These are phyloP conservation scores for Dionaea muscipula DNA, from an alignment of 179 eudicot genomes.

Conservation along the genomic window DNA sequence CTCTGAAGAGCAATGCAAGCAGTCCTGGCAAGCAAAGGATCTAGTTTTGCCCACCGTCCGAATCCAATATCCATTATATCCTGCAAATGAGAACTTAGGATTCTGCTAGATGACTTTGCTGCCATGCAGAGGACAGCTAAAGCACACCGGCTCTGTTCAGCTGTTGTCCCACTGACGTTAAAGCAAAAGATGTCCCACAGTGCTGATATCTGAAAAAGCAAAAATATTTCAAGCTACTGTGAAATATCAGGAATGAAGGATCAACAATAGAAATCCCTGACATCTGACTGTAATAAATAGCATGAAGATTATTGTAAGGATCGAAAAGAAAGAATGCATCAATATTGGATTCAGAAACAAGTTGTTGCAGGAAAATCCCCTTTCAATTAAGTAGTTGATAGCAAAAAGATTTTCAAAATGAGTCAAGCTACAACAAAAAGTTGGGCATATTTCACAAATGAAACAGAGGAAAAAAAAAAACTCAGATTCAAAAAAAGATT, in stretches of 20 bases:
- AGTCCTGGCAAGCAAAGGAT: conserved; percentile 91
- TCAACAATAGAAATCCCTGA: not conserved
- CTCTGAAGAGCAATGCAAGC: conserved; percentile 83
- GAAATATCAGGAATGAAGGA: not conserved
- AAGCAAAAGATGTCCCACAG: conserved; percentile 96
- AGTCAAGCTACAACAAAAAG: no score
- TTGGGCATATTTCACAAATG: no score
- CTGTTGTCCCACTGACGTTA: conserved; percentile 69
- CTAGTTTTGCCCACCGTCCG: conserved; percentile 98
- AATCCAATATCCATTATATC: conserved; percentile 93
- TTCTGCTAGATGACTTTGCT: conserved; percentile 60
- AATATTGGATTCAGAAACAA: no score
- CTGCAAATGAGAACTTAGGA: conserved; percentile 77
- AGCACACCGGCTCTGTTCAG: conserved; percentile 92
- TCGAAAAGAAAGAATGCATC: no score
- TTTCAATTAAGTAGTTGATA: no score
- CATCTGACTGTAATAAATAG: no score
- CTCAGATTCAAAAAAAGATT: no score
- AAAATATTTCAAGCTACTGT: not conserved
- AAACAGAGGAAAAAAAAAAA: no score
- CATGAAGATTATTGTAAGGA: no score
- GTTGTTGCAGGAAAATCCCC: no score
- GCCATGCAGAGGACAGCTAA: conserved; percentile 83
- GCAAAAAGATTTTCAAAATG: no score
- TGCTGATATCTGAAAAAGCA: conserved; percentile 58